phyloP scores from a whole-genome alignment of 345 rosid genomes.

The Firmiana major region DNA sequence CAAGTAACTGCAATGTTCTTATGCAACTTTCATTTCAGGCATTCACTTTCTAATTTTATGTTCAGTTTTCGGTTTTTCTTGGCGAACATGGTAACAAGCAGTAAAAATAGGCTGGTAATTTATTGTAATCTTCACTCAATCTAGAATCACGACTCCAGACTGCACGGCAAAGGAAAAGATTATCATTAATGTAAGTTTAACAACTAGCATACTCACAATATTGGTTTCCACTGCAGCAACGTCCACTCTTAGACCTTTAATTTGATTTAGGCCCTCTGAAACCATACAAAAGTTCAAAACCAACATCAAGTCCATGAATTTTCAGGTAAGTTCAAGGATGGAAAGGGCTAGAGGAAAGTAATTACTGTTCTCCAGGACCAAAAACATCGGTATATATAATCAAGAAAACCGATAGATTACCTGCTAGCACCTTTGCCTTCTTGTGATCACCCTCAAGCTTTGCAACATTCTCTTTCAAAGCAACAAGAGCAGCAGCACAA shows the following conservation, averaged over 20 bases:
- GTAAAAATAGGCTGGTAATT: background rate
- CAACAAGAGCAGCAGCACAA: conserved; percentile 82
- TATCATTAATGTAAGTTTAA: background rate
- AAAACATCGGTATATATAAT: background rate
- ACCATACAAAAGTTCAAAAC: background rate
- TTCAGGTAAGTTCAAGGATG: background rate
- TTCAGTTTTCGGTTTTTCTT: background rate
- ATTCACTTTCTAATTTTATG: background rate
- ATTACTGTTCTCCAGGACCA: too few species aligned
- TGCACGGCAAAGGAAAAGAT: background rate
- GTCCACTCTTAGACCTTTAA: conserved; percentile 65
- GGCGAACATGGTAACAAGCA: background rate
- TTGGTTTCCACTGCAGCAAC: conserved; percentile 77
- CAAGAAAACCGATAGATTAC: conserved; percentile 26
- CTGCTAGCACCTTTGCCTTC: conserved; percentile 77
- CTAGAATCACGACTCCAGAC: background rate
- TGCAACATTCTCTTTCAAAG: conserved; percentile 53
- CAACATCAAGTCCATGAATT: conserved; percentile 1
- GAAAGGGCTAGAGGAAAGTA: background rate
- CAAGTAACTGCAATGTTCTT: background rate
- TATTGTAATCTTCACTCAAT: too few species aligned
- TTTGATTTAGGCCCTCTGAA: conserved; percentile 67
- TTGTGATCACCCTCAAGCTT: conserved; percentile 81
- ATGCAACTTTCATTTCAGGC: background rate
- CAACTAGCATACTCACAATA: conserved; percentile 55